phyloP scores from a whole-genome alignment of 768 basidiomycete genomes.

The Naematelia encephala region DNA sequence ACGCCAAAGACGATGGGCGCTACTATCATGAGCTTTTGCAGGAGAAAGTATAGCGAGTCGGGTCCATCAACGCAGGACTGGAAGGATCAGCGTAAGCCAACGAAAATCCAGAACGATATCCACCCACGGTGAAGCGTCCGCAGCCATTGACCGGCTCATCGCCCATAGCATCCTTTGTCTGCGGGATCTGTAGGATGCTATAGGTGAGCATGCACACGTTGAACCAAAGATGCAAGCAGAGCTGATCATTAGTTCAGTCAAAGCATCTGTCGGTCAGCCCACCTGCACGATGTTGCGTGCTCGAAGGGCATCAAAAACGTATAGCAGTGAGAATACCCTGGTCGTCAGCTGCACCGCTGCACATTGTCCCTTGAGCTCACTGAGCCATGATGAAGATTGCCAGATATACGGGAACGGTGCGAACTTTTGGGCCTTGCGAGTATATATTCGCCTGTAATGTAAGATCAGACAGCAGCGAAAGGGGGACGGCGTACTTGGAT shows the following conservation, averaged over 20 bases:
- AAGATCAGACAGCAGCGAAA: neutral
- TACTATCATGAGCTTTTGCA: slow-evolving; percentile 33
- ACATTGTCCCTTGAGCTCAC: slow-evolving; percentile 49
- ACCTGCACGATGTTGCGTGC: slow-evolving; percentile 38
- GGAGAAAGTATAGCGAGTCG: slow-evolving; percentile 22
- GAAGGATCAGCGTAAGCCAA: neutral
- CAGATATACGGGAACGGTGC: slow-evolving; percentile 37
- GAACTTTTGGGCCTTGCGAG: slow-evolving; percentile 14
- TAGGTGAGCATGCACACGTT: slow-evolving; percentile 32
- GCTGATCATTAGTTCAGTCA: slow-evolving; percentile 16
- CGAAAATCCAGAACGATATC: neutral
- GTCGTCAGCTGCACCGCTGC: slow-evolving; percentile 65
- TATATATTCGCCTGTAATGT: slow-evolving; percentile 21
- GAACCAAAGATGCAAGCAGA: slow-evolving; percentile 33
- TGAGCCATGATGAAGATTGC: slow-evolving; percentile 37
- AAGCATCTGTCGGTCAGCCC: neutral
- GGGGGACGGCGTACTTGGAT: slow-evolving; percentile 17
- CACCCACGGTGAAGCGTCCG: slow-evolving; percentile 20
- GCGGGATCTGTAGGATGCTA: slow-evolving; percentile 38
- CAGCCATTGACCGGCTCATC: slow-evolving; percentile 20
- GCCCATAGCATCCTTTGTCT: slow-evolving; percentile 28
- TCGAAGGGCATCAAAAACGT: slow-evolving; percentile 37
- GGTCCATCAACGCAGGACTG: slow-evolving; percentile 29
- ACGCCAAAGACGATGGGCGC: slow-evolving; percentile 34
- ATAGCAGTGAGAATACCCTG: slow-evolving; percentile 76